phyloP scores from a whole-genome alignment of 371 early-diverging fungal species.

The Chytridium lagenaria region DNA sequence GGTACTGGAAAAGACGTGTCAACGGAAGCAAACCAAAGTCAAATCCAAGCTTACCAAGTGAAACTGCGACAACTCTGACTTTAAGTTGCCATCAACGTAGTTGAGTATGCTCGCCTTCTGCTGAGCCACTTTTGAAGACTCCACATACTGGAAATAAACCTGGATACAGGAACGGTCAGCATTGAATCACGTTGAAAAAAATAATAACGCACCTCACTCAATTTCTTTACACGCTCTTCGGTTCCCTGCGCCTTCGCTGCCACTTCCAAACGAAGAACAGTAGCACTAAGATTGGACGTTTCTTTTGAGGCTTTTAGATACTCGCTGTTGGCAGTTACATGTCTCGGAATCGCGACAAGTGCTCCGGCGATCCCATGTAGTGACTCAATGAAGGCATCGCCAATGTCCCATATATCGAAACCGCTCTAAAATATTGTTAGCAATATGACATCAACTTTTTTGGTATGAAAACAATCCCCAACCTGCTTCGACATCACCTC shows the following conservation, averaged over 20 bases:
- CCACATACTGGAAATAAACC: conserved; percentile 25
- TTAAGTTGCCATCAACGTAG: conserved; percentile 19
- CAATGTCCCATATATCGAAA: conserved; percentile 11
- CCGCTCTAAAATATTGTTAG: conserved; percentile 14
- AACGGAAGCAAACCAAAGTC: not conserved
- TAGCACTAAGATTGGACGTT: not conserved
- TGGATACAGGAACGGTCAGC: too few relatives aligned
- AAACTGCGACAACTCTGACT: conserved; percentile 29
- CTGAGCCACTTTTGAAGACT: conserved; percentile 17
- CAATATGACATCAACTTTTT: not conserved
- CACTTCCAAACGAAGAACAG: conserved; percentile 27
- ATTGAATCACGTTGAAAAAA: not conserved
- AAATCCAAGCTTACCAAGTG: conserved; percentile 1
- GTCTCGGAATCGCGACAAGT: not conserved
- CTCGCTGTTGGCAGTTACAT: conserved; percentile 3
- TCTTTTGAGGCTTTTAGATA: conserved; percentile 18
- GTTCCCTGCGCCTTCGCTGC: conserved; percentile 25
- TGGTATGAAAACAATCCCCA: not conserved
- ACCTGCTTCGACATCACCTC: conserved; percentile 26
- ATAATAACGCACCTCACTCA: conserved; percentile 32
- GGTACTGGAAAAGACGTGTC: conserved; percentile 11
- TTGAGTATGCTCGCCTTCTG: conserved; percentile 24
- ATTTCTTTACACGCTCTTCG: conserved; percentile 33
- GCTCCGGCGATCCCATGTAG: conserved; percentile 15
- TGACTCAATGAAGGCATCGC: conserved; percentile 28